Evolutionary conservation across 1,284 basidiomycete species (phyloP).

Genomic region (Agaricales sp.): DNA sequence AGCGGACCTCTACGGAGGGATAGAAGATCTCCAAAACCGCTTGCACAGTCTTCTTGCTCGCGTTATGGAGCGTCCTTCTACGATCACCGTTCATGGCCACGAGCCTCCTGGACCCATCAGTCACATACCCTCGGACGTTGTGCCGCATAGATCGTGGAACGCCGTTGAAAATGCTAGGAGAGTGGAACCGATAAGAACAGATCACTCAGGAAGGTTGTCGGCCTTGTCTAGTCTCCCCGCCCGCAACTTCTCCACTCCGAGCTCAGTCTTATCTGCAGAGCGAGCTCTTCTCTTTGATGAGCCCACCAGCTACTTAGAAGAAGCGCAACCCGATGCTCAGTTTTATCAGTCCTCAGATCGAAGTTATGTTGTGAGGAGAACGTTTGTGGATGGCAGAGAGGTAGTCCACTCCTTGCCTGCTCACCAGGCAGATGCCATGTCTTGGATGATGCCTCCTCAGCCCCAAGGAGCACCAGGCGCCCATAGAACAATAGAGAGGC

Average conservation of each 20-base stretch:
- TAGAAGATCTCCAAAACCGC: constrained; percentile 8
- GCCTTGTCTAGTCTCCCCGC: constrained; percentile 22
- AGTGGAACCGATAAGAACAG: constrained; percentile 13
- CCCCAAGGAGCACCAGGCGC: constrained; percentile 8
- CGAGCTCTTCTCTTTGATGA: constrained; percentile 28
- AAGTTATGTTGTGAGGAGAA: constrained; percentile 28
- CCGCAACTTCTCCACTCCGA: constrained; percentile 25
- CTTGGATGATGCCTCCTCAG: constrained; percentile 18
- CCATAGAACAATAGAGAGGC: constrained; percentile 13
- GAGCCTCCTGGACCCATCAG: not conserved
- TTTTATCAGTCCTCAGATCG: constrained; percentile 16
- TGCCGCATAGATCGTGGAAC: not conserved
- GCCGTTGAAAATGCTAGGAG: constrained; percentile 9
- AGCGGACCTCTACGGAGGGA: constrained; percentile 9
- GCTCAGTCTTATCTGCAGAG: constrained; percentile 16
- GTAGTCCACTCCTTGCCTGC: constrained; percentile 27
- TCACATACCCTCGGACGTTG: not conserved
- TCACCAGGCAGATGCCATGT: constrained; percentile 23
- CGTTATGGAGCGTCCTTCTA: not conserved
- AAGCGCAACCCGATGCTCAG: constrained; percentile 12
- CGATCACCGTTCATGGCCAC: no score
- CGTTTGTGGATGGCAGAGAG: constrained; percentile 31
- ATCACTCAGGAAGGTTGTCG: constrained; percentile 18
- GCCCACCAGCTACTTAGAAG: constrained; percentile 22
- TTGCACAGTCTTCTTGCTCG: not conserved